Conservation (phyloP, 495 filamentous ascomycete genomes). For the Usnea hakonensis region DNA sequence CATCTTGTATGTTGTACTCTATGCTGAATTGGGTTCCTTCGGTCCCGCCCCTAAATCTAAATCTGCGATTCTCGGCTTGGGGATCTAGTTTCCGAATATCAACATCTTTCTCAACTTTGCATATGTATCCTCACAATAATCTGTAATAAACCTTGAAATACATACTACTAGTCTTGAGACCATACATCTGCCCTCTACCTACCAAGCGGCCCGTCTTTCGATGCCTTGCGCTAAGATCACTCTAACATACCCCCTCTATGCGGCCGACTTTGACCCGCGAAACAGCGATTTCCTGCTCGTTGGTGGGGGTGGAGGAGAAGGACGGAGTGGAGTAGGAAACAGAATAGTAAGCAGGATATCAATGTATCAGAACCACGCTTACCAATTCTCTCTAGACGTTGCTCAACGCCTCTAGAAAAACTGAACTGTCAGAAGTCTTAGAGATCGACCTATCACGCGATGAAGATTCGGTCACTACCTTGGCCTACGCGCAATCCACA, state of each 20-base stretch:
- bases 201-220: constrained; percentile 45
- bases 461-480: constrained; percentile 84
- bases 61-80: neutral
- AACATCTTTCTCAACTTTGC: neutral
- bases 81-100: neutral
- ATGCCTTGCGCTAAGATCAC: constrained; percentile 58
- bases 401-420: constrained; percentile 56
- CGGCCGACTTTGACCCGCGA: constrained; percentile 79
- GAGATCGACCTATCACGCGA: constrained; percentile 76
- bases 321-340: constrained; percentile 79
- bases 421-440: constrained; percentile 54
- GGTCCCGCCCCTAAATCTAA: no score
- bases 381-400: constrained; percentile 44
- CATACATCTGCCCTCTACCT: neutral
- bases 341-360: constrained; percentile 61
- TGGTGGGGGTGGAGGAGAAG: constrained; percentile 85
- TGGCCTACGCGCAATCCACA: constrained; percentile 55
- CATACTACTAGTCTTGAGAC: neutral
- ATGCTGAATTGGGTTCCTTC: neutral
- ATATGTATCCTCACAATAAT: neutral
- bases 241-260: constrained; percentile 80
- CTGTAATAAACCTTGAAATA: neutral
- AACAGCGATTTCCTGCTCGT: constrained; percentile 69
- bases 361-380: neutral
- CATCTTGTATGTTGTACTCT: neutral